A percentile compares a stretch with the other conserved stretches of the same genome.
Evolutionary conservation across 139 green algal species (phyloP).

Genomic region (Tetraselmis chui): DNA sequence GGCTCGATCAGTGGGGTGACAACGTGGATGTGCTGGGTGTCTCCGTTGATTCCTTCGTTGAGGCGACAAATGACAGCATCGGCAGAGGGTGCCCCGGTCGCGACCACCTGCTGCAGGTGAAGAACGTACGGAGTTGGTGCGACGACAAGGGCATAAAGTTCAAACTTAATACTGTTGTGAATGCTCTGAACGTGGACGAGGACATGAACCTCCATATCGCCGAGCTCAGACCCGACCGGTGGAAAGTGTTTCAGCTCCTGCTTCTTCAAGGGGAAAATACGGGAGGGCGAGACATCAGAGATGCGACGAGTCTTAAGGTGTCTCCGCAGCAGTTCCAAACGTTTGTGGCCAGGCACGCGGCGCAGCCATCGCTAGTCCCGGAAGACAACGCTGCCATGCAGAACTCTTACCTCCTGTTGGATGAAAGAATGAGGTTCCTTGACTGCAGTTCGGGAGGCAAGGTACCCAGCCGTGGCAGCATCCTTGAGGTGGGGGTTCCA

Average conservation of each 20-base stretch:
- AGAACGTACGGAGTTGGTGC: neutral
- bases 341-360: neutral
- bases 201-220: constrained; percentile 13
- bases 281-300: neutral
- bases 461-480: neutral
- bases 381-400: neutral
- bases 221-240: constrained; percentile 17
- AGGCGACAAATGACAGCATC: neutral
- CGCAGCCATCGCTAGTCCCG: neutral
- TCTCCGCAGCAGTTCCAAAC: neutral
- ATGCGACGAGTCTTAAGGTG: neutral
- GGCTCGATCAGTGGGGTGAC: neutral
- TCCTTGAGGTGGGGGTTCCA: neutral
- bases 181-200: constrained; percentile 12
- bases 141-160: neutral
- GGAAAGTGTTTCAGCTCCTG: constrained; percentile 26
- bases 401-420: neutral
- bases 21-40: neutral
- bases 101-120: neutral
- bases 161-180: constrained; percentile 27
- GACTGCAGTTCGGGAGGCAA: neutral
- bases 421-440: neutral
- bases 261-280: neutral
- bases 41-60: neutral
- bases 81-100: too few species aligned